A percentile compares a stretch with the other conserved stretches of the same genome.
Conservation (phyloP, 495 filamentous ascomycete species). For the Talaromyces adpressus region DNA sequence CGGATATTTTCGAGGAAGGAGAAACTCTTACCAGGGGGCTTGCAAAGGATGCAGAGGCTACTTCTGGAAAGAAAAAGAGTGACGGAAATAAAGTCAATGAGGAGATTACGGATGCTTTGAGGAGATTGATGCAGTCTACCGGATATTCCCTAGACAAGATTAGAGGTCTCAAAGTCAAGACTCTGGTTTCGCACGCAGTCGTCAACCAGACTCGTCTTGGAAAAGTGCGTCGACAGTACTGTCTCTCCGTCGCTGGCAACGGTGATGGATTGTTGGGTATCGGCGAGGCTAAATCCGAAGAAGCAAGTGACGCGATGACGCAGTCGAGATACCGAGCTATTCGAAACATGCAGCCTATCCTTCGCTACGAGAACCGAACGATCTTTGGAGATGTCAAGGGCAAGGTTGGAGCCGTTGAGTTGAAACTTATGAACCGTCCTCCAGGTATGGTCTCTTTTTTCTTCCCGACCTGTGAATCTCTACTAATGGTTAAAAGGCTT, state of each 20-base stretch:
- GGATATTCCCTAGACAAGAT: constrained; percentile 58
- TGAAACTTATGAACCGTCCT: constrained; percentile 72
- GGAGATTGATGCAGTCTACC: constrained; percentile 58
- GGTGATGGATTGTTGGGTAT: constrained; percentile 76
- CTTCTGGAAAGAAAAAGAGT: constrained; percentile 10
- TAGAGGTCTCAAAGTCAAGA: constrained; percentile 47
- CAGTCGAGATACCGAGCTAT: constrained; percentile 74
- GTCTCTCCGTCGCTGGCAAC: constrained; percentile 75
- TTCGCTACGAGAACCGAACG: constrained; percentile 82
- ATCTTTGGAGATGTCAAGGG: constrained; percentile 78
- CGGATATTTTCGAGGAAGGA: constrained; percentile 43
- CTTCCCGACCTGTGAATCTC: background rate
- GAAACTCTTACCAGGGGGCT: constrained; percentile 34
- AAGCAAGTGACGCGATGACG: constrained; percentile 51
- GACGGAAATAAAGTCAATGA: constrained; percentile 16
- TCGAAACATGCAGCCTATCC: constrained; percentile 78
- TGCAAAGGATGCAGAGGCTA: constrained; percentile 17
- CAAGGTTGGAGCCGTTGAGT: constrained; percentile 78
- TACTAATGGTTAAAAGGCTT: constrained; percentile 55
- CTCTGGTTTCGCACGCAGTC: constrained; percentile 63
- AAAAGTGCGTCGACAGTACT: constrained; percentile 69
- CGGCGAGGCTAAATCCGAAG: constrained; percentile 80
- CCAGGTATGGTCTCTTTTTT: constrained; percentile 59
- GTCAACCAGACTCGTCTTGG: constrained; percentile 93
- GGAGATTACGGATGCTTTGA: constrained; percentile 46